Evolutionary conservation across 441 rosid genomes (phyloP).

Genomic region (Syzygium syzygioides): DNA sequence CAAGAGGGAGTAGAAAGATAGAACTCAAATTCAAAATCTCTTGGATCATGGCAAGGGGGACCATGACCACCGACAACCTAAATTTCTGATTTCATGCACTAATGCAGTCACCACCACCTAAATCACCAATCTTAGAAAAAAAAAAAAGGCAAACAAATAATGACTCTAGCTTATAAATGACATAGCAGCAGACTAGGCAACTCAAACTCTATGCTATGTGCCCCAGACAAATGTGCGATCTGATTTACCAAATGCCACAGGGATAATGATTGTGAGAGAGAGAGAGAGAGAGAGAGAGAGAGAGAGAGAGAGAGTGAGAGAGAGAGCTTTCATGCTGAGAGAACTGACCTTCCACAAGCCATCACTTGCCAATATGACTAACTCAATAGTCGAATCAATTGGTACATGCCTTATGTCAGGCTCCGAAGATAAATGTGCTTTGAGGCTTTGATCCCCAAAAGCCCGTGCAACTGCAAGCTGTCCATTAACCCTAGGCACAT

Average conservation of each 20-base stretch:
- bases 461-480: conserved; percentile 80
- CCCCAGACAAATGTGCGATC: not conserved
- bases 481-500: conserved; percentile 74
- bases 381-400: conserved; percentile 39
- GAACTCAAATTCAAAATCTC: not conserved
- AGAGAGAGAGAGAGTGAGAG: not conserved
- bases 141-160: not conserved
- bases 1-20: not conserved
- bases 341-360: conserved; percentile 71
- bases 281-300: not conserved
- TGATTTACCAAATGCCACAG: not conserved
- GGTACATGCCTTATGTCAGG: conserved; percentile 53
- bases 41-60: not conserved
- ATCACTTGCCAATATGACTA: conserved; percentile 61
- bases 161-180: not conserved
- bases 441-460: conserved; percentile 70
- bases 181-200: not conserved
- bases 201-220: not conserved
- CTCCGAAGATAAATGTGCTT: conserved; percentile 64
- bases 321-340: not conserved
- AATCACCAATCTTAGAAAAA: not conserved
- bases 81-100: not conserved
- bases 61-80: not conserved
- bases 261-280: not conserved
- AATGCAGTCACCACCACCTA: not conserved